A percentile compares a stretch with the other conserved stretches of the same genome.
Evolutionary conservation across 2,329 filamentous ascomycete genomes (phyloP).

Genomic region (Pseudocercospora crystallina): DNA sequence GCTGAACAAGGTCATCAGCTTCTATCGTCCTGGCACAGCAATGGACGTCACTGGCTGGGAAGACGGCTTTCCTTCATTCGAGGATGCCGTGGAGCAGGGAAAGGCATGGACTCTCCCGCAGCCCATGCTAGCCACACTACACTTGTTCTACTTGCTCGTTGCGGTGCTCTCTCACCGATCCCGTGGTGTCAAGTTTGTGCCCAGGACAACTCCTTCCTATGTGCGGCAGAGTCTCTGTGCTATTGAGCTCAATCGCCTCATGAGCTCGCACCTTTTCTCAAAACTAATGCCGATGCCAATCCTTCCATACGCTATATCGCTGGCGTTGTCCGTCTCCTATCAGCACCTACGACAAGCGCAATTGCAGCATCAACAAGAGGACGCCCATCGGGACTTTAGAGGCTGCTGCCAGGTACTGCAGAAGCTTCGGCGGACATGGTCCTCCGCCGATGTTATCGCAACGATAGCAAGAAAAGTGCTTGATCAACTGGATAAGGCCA

Average conservation of each 20-base stretch:
- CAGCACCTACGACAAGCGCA: constrained; percentile 56
- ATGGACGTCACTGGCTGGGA: constrained; percentile 48
- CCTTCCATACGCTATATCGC: constrained; percentile 56
- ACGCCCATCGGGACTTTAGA: constrained; percentile 47
- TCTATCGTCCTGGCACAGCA: constrained; percentile 46
- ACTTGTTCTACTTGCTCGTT: constrained; percentile 58
- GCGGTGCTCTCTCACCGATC: constrained; percentile 58
- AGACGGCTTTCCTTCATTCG: constrained; percentile 35
- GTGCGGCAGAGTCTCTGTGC: constrained; percentile 57
- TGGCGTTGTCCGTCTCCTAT: constrained; percentile 58
- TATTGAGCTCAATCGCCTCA: constrained; percentile 51
- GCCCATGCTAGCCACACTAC: constrained; percentile 48
- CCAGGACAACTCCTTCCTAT: constrained; percentile 52
- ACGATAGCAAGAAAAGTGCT: constrained; percentile 34
- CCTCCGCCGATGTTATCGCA: constrained; percentile 48
- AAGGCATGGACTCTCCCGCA: constrained; percentile 44
- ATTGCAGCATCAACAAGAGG: constrained; percentile 48
- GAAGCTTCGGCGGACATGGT: constrained; percentile 45
- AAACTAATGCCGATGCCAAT: constrained; percentile 54
- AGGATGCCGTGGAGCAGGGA: constrained; percentile 32
- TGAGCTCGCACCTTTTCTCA: constrained; percentile 48
- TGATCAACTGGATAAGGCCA: constrained; percentile 31
- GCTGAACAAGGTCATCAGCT: constrained; percentile 49
- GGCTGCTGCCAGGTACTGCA: constrained; percentile 47
- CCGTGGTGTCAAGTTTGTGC: constrained; percentile 39